A percentile compares a stretch with the other conserved stretches of the same genome.
Evolutionary conservation across 75 land plant species (phyloP).

Genomic region (Pinus taeda): DNA sequence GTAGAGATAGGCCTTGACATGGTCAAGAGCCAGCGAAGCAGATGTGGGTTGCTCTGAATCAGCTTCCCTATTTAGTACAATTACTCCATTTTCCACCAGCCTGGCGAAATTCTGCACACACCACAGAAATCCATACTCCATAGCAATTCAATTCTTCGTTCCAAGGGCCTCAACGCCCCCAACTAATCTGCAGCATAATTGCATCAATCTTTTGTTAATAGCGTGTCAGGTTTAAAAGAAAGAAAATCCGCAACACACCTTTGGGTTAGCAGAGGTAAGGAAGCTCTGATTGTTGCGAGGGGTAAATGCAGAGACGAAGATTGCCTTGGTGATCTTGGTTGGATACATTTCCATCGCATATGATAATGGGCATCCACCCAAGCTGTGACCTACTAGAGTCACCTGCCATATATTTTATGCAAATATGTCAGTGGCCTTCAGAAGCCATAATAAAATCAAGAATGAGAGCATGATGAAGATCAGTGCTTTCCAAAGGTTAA

Average conservation of each 20-base stretch:
- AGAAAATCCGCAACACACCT: background rate
- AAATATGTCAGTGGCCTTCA: no score
- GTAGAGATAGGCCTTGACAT: background rate
- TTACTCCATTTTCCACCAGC: background rate
- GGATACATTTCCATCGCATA: conserved; percentile 25
- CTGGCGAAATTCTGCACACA: conserved; percentile 2
- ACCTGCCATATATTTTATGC: conserved; percentile 8
- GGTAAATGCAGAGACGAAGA: conserved; percentile 11
- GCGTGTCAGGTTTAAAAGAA: no score
- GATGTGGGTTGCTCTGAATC: background rate
- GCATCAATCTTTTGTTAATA: no score
- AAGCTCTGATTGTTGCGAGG: conserved; percentile 12
- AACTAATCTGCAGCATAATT: no score
- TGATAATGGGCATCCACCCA: conserved; percentile 23
- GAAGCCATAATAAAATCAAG: no score
- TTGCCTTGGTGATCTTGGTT: conserved; percentile 19
- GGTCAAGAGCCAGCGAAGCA: background rate
- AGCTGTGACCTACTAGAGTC: conserved; percentile 27
- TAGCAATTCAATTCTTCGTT: no score
- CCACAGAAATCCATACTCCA: no score
- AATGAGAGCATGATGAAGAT: no score
- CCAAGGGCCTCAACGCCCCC: no score
- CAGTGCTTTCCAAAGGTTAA: no score
- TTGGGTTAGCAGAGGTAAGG: conserved; percentile 7
- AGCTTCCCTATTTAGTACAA: background rate